phyloP scores from a whole-genome alignment of 805 yeast species.

The Hanseniaspora hatyaiensis region DNA sequence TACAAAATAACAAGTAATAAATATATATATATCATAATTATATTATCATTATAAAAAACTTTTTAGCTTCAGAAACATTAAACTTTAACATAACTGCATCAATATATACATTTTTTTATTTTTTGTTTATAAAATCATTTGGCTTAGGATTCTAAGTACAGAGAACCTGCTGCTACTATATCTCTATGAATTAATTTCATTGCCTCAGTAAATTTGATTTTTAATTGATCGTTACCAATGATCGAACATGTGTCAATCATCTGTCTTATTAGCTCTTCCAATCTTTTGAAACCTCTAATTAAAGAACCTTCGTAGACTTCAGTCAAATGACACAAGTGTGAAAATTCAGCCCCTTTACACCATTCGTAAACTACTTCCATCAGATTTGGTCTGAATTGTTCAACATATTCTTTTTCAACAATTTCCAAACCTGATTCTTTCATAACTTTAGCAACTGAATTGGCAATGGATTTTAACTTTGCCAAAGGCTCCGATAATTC shows the following conservation, averaged over 20 bases:
- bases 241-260: slow-evolving; percentile 84
- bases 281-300: slow-evolving; percentile 85
- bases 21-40: background rate
- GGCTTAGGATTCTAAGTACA: slow-evolving; percentile 40
- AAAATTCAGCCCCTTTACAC: slow-evolving; percentile 93
- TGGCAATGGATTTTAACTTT: slow-evolving; percentile 81
- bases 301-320: slow-evolving; percentile 96
- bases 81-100: too few relatives aligned
- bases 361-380: slow-evolving; percentile 96
- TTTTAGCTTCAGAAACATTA: too few relatives aligned
- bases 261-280: slow-evolving; percentile 87
- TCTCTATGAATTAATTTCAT: slow-evolving; percentile 84
- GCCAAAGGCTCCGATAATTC: slow-evolving; percentile 88
- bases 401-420: slow-evolving; percentile 84
- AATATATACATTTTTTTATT: too few relatives aligned
- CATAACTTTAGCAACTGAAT: slow-evolving; percentile 76
- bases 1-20: slow-evolving; percentile 31
- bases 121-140: too few relatives aligned
- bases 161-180: slow-evolving; percentile 90
- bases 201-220: slow-evolving; percentile 79
- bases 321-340: slow-evolving; percentile 96
- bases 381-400: slow-evolving; percentile 78
- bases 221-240: slow-evolving; percentile 79
- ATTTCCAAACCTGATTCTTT: slow-evolving; percentile 83
- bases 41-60: background rate